Evolutionary conservation across 2,329 filamentous ascomycete species (phyloP).

Genomic region (Fusarium bactridioides): DNA sequence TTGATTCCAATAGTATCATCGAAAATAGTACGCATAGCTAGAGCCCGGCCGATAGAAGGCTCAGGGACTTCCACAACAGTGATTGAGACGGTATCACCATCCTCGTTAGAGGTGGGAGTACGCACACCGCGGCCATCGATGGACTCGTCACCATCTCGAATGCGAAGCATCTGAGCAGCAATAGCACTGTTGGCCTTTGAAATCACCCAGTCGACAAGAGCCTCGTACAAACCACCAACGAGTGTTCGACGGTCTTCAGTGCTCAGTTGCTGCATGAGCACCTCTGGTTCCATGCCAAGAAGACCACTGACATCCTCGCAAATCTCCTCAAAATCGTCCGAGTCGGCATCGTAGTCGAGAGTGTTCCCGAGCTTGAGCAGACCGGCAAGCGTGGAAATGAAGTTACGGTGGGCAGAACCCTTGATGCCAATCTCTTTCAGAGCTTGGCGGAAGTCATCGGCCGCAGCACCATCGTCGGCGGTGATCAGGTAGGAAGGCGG

Average conservation of each 20-base stretch:
- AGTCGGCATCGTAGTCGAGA: conserved; percentile 82
- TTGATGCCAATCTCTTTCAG: conserved; percentile 95
- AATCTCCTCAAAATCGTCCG: conserved; percentile 82
- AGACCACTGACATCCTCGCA: conserved; percentile 91
- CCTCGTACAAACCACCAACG: conserved; percentile 89
- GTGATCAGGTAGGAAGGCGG: conserved; percentile 90
- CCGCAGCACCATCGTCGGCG: conserved; percentile 89
- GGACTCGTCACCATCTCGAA: conserved; percentile 72
- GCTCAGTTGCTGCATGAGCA: conserved; percentile 78
- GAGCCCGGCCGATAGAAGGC: conserved; percentile 81
- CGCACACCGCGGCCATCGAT: conserved; percentile 67
- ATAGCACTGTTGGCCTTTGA: conserved; percentile 88
- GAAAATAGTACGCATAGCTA: conserved; percentile 90
- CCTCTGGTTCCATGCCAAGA: conserved; percentile 85
- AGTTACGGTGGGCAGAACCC: conserved; percentile 78
- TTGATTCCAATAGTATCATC: conserved; percentile 95
- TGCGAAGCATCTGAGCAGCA: conserved; percentile 73
- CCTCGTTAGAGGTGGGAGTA: conserved; percentile 74
- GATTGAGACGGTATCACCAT: conserved; percentile 86
- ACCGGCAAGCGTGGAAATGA: conserved; percentile 86
- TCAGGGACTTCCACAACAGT: conserved; percentile 88
- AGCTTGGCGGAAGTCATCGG: conserved; percentile 88
- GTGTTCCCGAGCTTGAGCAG: conserved; percentile 93
- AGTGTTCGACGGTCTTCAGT: conserved; percentile 85
- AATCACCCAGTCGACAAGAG: conserved; percentile 94